phyloP scores from a whole-genome alignment of 345 rosid genomes.

The Cochlearia excelsa region DNA sequence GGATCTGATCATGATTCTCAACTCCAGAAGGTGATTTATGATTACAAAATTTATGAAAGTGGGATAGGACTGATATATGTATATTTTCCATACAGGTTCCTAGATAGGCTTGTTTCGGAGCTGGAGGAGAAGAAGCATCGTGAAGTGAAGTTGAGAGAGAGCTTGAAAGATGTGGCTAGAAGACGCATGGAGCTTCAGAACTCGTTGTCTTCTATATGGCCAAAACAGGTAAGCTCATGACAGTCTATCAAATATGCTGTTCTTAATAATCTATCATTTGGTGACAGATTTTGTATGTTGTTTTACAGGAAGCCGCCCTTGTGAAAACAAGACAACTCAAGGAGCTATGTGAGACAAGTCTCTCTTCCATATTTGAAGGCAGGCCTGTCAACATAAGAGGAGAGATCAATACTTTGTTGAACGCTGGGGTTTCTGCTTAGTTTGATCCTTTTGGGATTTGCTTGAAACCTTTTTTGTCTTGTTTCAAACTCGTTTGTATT shows the following conservation, averaged over 20 bases:
- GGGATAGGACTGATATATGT: conserved; percentile 21
- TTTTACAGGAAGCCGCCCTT: conserved; percentile 81
- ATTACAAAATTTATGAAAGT: too few species aligned
- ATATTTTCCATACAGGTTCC: conserved; percentile 52
- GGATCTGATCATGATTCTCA: conserved; percentile 86
- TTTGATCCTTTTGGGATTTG: conserved; percentile 10
- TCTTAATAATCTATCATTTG: too few species aligned
- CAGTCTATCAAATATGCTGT: conserved; percentile 14
- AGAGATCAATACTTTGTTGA: conserved; percentile 84
- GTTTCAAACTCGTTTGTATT: conserved; percentile 16
- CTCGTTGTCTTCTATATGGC: conserved; percentile 86
- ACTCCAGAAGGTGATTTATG: conserved; percentile 75
- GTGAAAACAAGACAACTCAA: conserved; percentile 80
- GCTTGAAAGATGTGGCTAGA: conserved; percentile 70
- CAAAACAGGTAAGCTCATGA: conserved; percentile 66
- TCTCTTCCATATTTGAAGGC: conserved; percentile 88
- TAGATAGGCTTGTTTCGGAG: conserved; percentile 74
- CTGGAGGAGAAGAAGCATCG: conserved; percentile 90
- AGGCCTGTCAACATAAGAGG: conserved; percentile 96
- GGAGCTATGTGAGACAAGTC: conserved; percentile 79
- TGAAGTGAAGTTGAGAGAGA: conserved; percentile 72
- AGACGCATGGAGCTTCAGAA: conserved; percentile 93
- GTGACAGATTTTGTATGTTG: conserved; percentile 10
- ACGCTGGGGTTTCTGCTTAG: conserved; percentile 54
- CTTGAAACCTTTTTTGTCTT: conserved; percentile 22